phyloP scores from a whole-genome alignment of 352 stramenopile genomes.

The Poterioochromonas sp. region DNA sequence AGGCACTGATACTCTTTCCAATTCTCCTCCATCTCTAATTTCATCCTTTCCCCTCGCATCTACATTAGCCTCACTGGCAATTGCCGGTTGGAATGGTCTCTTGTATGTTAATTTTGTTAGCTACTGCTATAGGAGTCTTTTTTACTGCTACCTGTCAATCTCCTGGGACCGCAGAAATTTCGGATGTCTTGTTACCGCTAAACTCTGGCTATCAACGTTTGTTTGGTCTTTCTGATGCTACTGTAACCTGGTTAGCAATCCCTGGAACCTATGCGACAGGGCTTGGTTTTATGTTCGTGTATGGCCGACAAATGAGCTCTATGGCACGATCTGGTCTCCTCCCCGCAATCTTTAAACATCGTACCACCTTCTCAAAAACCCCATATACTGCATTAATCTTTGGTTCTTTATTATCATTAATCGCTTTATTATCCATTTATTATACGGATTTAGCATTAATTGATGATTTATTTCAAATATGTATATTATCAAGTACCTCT shows the following conservation, averaged over 20 bases:
- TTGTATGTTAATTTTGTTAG: not conserved
- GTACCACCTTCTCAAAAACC: not conserved
- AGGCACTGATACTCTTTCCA: not conserved
- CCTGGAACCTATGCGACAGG: not conserved
- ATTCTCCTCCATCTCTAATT: not conserved
- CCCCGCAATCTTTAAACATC: not conserved
- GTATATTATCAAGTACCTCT: not conserved
- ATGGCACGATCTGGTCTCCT: constrained; percentile 15
- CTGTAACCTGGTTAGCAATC: not conserved
- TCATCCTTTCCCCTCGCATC: not conserved
- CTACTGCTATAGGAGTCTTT: not conserved
- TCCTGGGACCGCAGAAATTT: not conserved
- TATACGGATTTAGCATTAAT: not conserved
- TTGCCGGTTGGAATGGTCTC: not conserved
- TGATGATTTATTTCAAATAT: not conserved
- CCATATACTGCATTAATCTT: not conserved
- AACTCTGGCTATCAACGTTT: not conserved
- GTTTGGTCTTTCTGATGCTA: not conserved
- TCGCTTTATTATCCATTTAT: not conserved
- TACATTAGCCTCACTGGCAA: not conserved
- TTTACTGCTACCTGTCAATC: not conserved
- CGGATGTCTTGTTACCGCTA: not conserved
- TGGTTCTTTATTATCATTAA: not conserved
- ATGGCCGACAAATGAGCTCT: constrained; percentile 1
- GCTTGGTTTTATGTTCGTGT: not conserved